Evolutionary conservation across 345 rosid genomes (phyloP).

Genomic region (Aegle marmelos): DNA sequence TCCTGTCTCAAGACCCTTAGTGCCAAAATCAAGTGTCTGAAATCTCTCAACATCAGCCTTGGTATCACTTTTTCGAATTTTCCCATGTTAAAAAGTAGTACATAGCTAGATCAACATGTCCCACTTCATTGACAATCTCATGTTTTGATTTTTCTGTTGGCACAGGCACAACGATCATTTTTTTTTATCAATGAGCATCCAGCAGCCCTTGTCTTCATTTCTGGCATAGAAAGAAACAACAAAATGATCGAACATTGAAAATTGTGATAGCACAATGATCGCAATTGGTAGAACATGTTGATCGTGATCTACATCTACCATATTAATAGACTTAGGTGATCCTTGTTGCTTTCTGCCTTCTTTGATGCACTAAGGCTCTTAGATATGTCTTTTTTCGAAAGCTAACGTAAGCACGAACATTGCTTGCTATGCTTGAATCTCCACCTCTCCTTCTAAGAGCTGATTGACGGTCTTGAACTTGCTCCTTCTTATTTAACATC

Average conservation of each 20-base stretch:
- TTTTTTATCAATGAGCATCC: slow-evolving; percentile 45
- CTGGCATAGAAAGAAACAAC: slow-evolving; percentile 36
- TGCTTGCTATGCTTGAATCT: slow-evolving; percentile 30
- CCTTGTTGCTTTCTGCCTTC: slow-evolving; percentile 28
- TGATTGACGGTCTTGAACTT: slow-evolving; percentile 36
- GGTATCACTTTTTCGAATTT: slow-evolving; percentile 4
- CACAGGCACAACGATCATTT: slow-evolving; percentile 25
- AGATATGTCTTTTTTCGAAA: slow-evolving; percentile 50
- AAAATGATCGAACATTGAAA: slow-evolving; percentile 42
- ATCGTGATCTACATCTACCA: slow-evolving; percentile 8
- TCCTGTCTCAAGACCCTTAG: slow-evolving; percentile 30
- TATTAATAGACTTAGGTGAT: slow-evolving; percentile 4
- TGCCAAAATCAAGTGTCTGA: slow-evolving; percentile 27
- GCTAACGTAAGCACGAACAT: slow-evolving; percentile 40
- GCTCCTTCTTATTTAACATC: slow-evolving; percentile 32
- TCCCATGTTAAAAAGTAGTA: slow-evolving; percentile 12
- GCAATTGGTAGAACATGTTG: slow-evolving; percentile 15
- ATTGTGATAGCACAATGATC: slow-evolving; percentile 23
- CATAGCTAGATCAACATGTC: slow-evolving; percentile 31
- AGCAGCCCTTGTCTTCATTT: slow-evolving; percentile 16
- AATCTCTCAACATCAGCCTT: slow-evolving; percentile 33
- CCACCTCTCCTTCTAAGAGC: slow-evolving; percentile 40
- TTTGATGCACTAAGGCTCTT: slow-evolving; percentile 41
- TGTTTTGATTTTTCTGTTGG: background rate
- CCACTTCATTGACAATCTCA: slow-evolving; percentile 40